These are phyloP conservation scores for Canavalia gladiata DNA, from an alignment of 306 rosid genomes.

Conservation along the genomic window DNA sequence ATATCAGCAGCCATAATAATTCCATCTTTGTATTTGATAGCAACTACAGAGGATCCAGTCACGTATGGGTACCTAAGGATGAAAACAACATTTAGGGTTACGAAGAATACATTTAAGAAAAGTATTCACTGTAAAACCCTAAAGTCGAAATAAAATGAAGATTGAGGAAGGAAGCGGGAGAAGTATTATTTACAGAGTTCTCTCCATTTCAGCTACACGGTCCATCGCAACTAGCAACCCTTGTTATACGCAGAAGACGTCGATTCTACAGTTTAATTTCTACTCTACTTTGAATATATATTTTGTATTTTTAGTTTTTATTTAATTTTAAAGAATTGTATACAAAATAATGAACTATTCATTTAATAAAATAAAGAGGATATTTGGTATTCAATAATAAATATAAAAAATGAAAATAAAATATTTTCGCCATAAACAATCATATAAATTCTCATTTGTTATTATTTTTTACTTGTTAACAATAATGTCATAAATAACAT, in stretches of 20 bases:
- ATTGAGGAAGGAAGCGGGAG: background rate
- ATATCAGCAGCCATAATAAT: constrained; percentile 93
- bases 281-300: too few species aligned
- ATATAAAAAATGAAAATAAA: too few species aligned
- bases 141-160: background rate
- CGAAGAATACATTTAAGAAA: background rate
- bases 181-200: constrained; percentile 65
- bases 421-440: too few species aligned
- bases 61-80: constrained; percentile 84
- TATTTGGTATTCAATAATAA: too few species aligned
- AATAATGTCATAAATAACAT: too few species aligned
- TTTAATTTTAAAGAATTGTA: too few species aligned
- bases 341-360: too few species aligned
- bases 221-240: constrained; percentile 25
- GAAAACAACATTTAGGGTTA: constrained; percentile 9
- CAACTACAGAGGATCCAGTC: constrained; percentile 91
- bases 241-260: constrained; percentile 33
- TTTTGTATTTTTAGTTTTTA: too few species aligned
- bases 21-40: constrained; percentile 94
- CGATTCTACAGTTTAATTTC: background rate
- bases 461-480: too few species aligned
- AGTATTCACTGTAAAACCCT: background rate
- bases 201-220: constrained; percentile 58
- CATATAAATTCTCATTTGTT: too few species aligned
- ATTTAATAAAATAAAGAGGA: too few species aligned